These are phyloP conservation scores for Stephania japonica DNA, from an alignment of 164 flowering plant species.

Conservation along the genomic window DNA sequence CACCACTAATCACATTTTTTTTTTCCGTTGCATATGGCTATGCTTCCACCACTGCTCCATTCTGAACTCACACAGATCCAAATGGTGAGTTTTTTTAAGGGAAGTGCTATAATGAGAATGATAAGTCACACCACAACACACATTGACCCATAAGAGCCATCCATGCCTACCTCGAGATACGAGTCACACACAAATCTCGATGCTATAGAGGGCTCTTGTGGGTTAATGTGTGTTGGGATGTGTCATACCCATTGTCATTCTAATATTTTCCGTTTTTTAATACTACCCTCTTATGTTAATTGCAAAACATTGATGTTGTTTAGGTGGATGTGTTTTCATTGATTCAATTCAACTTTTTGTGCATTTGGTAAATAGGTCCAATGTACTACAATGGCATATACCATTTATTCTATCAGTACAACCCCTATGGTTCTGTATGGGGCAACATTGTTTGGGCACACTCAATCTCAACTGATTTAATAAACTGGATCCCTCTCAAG, in stretches of 20 bases:
- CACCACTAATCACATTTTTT: background rate
- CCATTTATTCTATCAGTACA: constrained; percentile 41
- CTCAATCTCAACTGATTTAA: constrained; percentile 38
- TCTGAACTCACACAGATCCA: background rate
- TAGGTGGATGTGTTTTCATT: background rate
- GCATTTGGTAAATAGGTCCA: constrained; percentile 22
- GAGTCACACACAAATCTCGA: no score
- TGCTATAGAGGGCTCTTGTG: no score
- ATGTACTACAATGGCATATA: constrained; percentile 33
- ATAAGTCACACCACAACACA: no score
- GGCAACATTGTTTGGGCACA: constrained; percentile 56
- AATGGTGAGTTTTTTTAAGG: background rate
- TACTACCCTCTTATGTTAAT: no score
- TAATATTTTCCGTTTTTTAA: no score
- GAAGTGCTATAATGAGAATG: no score
- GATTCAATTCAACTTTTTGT: background rate
- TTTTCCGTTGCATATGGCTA: background rate
- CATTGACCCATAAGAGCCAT: no score
- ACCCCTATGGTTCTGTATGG: constrained; percentile 39
- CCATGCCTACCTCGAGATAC: no score
- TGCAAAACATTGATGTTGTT: background rate
- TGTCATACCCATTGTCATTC: no score
- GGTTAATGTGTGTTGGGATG: no score
- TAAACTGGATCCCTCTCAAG: constrained; percentile 39
- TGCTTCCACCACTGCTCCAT: background rate